These are phyloP conservation scores for Solanum gandarillasii DNA, from an alignment of 257 asterid species.

Conservation along the genomic window DNA sequence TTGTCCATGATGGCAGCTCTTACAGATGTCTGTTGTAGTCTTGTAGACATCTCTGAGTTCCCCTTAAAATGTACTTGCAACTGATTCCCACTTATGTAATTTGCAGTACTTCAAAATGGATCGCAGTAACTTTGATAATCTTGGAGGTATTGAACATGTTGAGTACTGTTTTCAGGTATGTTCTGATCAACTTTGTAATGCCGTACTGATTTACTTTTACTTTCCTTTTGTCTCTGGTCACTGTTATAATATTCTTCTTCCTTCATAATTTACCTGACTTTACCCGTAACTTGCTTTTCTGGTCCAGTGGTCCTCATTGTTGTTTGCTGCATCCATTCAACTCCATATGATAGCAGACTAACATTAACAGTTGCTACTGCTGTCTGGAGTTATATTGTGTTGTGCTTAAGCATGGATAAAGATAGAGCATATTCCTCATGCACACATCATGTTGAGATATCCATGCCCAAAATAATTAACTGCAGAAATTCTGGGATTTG, in stretches of 20 bases:
- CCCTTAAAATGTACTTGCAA: background rate
- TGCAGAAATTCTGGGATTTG: background rate
- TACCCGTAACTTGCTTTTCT: background rate
- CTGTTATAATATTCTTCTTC: background rate
- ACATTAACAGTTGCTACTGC: background rate
- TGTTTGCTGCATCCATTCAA: background rate
- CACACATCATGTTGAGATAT: background rate
- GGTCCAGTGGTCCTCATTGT: background rate
- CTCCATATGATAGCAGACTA: background rate
- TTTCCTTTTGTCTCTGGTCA: background rate
- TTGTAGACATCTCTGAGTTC: background rate
- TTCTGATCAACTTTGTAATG: background rate
- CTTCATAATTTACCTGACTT: background rate
- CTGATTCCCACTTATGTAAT: constrained; percentile 10
- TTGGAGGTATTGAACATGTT: constrained; percentile 81
- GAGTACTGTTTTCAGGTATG: constrained; percentile 88
- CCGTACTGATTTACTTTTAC: background rate
- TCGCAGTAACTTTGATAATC: constrained; percentile 46
- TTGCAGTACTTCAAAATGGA: constrained; percentile 93
- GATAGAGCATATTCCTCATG: background rate
- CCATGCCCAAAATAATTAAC: background rate
- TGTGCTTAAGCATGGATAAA: background rate
- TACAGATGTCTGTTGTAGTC: background rate
- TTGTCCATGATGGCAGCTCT: background rate
- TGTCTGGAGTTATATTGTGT: background rate